Conservation (phyloP, 2,329 filamentous ascomycete genomes). For the Onygena corvina region DNA sequence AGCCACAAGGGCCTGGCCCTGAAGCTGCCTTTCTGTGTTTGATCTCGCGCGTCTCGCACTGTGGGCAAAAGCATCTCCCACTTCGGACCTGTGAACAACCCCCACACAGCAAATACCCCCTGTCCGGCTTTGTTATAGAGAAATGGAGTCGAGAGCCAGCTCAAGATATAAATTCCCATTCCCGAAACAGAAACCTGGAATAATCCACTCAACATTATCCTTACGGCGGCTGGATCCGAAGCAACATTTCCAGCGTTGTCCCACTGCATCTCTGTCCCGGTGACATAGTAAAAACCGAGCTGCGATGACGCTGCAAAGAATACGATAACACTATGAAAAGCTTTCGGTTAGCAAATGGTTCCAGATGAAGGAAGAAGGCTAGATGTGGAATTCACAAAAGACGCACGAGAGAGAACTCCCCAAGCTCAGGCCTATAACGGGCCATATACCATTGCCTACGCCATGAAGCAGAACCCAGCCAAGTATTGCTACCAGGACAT, state of each 20-base stretch:
- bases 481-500: slow-evolving; percentile 18
- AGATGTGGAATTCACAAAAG: not conserved
- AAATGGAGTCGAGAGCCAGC: slow-evolving; percentile 18
- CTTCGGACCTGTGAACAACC: slow-evolving; percentile 12
- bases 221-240: slow-evolving; percentile 22
- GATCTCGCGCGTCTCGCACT: slow-evolving; percentile 2
- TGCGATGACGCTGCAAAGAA: slow-evolving; percentile 21
- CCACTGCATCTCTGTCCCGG: slow-evolving; percentile 25
- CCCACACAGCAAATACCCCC: slow-evolving; percentile 20
- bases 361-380: not conserved
- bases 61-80: slow-evolving; percentile 15
- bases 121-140: slow-evolving; percentile 16
- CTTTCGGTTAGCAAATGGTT: not conserved
- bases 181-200: slow-evolving; percentile 20
- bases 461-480: slow-evolving; percentile 20
- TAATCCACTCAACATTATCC: slow-evolving; percentile 24
- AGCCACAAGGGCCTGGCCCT: slow-evolving; percentile 18
- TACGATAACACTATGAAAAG: slow-evolving; percentile 16
- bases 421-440: slow-evolving; percentile 15
- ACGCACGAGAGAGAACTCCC: slow-evolving; percentile 20
- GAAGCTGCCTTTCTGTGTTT: slow-evolving; percentile 9
- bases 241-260: slow-evolving; percentile 22
- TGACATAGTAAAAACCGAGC: slow-evolving; percentile 25
- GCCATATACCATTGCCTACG: slow-evolving; percentile 10
- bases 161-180: slow-evolving; percentile 15